Evolutionary conservation across 306 rosid species (phyloP), one percentile per base, ranked within the genome.

Genomic region (Begonia peltatifolia): DNA sequence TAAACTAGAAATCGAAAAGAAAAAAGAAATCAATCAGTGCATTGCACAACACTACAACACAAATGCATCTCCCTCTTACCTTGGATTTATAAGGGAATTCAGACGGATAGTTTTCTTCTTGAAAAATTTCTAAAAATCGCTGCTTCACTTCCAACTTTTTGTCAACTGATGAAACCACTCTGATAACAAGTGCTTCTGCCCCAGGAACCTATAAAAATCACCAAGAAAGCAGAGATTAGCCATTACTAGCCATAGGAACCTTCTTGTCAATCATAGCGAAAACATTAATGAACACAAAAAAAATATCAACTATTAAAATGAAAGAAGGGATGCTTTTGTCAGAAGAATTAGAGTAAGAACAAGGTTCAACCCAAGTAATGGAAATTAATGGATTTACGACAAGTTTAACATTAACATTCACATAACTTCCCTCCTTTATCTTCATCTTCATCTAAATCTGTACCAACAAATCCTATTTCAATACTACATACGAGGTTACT

Each of bases 101-200:
- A 12, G 79, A 76, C 12, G 99, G 94, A 73, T 92, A 86, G 71
- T 92, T 86, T 46, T 92, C 99, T 71, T 92, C 96, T 60, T 77
- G 93, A 77, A 92, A 92, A 56, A 86, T 86, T 67, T 92, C 99
- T 63, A 86, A 66, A 79, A 92, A 92, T 25, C 94, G 75, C 62
- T 71, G 94, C 70, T 92, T 92, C 57, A 92, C 99, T 79, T 92
- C 96, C 68, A 92, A 79, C 65, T 86, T 86, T 74, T 86, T 92
- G 84, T 92, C 99, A 46, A 92, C 96, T 0, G 96, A 92, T 14
- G 99, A 92, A 58, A 92, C 99, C 14, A 92, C 99, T 70, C 99
- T 86, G 12, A 92, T 25, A 3, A 92, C 94, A 75, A 92, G 94
- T 3, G 73, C 36, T 38, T 92, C 99, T 38, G 94, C 99, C 48